phyloP scores from a whole-genome alignment of 1,284 basidiomycete genomes.

The Gomphus bonarii region DNA sequence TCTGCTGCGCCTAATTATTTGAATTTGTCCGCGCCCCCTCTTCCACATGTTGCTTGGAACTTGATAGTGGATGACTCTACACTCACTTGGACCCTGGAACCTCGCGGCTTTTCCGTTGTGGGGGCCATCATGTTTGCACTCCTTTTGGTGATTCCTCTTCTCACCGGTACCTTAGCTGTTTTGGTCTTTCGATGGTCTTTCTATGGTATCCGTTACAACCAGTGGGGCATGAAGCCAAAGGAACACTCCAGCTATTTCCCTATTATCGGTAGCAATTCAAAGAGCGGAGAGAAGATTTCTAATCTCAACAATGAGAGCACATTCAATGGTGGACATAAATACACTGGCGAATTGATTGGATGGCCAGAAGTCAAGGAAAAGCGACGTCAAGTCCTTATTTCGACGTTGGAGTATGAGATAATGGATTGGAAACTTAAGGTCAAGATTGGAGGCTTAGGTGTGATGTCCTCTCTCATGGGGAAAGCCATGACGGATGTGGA shows the following conservation, averaged over 20 bases:
- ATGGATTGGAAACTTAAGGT: conserved; percentile 95
- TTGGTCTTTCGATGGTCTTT: conserved; percentile 89
- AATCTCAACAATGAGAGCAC: conserved; percentile 43
- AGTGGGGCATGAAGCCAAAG: conserved; percentile 69
- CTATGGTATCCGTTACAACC: conserved; percentile 91
- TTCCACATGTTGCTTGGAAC: conserved; percentile 77
- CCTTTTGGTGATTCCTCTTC: conserved; percentile 68
- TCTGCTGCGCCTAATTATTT: conserved; percentile 76
- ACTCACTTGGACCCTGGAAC: conserved; percentile 68
- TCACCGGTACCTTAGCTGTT: conserved; percentile 77
- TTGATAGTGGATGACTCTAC: conserved; percentile 68
- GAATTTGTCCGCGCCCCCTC: conserved; percentile 79
- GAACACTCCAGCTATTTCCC: conserved; percentile 70
- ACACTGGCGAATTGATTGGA: conserved; percentile 61
- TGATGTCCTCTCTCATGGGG: conserved; percentile 94
- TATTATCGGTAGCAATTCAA: conserved; percentile 40
- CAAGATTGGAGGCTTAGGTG: conserved; percentile 92
- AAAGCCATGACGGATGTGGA: conserved; percentile 95
- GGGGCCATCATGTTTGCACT: conserved; percentile 81
- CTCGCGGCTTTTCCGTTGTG: conserved; percentile 70
- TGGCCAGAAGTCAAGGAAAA: conserved; percentile 90
- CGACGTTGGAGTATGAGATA: conserved; percentile 90
- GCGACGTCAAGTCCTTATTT: conserved; percentile 80
- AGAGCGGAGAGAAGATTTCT: conserved; percentile 16
- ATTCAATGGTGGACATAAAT: conserved; percentile 40